These are phyloP conservation scores for Rhododendron ovatum DNA, from an alignment of 148 eudicot genomes.

Conservation along the genomic window DNA sequence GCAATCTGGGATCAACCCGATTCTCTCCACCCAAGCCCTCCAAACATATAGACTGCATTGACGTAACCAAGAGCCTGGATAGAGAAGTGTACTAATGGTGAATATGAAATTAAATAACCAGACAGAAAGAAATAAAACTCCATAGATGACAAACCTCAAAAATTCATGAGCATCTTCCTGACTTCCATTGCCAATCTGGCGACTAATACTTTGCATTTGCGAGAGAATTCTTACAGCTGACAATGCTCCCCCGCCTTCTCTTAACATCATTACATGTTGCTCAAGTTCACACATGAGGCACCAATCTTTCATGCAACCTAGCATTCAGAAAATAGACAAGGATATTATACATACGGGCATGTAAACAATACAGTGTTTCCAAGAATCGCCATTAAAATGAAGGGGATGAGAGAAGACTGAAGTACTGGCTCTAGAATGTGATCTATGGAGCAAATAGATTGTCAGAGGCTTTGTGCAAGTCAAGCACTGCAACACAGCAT, in stretches of 20 bases:
- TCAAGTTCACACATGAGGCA: conserved; percentile 96
- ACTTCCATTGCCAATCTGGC: conserved; percentile 88
- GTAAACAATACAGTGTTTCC: conserved; percentile 3
- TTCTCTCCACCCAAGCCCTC: conserved; percentile 87
- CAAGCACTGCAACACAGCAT: conserved; percentile 96
- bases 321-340: conserved; percentile 11
- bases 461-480: conserved; percentile 88
- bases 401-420: conserved; percentile 9
- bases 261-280: conserved; percentile 66
- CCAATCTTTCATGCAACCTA: conserved; percentile 75
- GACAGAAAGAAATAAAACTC: neutral
- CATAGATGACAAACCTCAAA: conserved; percentile 52
- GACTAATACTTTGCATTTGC: conserved; percentile 64
- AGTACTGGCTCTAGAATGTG: conserved; percentile 84
- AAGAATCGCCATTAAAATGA: conserved; percentile 12
- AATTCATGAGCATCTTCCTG: conserved; percentile 99
- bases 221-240: conserved; percentile 72
- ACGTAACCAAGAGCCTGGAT: conserved; percentile 80
- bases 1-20: conserved; percentile 65
- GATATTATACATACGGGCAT: conserved; percentile 11
- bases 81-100: conserved; percentile 3
- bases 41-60: conserved; percentile 92
- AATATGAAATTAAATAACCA: conserved; percentile 5
- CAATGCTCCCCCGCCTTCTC: conserved; percentile 69
- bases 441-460: conserved; percentile 61